Base-by-base conservation (phyloP, 805 yeast species). In the Myxozyma nipponensis region DNA sequence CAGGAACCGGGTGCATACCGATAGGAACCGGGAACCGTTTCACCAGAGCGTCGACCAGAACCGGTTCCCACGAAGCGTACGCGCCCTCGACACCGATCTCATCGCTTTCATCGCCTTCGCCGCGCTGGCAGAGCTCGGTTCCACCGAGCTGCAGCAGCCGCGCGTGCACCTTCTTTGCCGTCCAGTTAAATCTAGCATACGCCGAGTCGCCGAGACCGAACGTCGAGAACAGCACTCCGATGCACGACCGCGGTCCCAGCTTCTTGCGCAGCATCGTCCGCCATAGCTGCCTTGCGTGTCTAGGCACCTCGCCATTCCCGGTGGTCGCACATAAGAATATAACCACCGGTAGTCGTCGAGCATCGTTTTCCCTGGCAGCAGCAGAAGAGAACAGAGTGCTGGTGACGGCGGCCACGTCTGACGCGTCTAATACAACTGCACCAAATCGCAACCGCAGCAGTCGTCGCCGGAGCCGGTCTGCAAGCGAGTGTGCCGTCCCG, bases 191-290 rank as follows among this genome's bases (percentile, higher is more conserved):
- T 57, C 84, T 78, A 3, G 95, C 86, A 65, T 93, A 93, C 1
- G 95, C 83, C 0, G 95, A 83, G 66, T 93, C 98, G 23, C 99
- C 99, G 1, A 93, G 69, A 0, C 98, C 99, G 63, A 93, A 84
- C 1, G 88, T 77, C 2, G 91, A 78, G 58, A 89, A 73, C 17
- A 71, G 66, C 9, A 86, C 59, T 62, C 83, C 86, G 55, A 75
- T 74, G 36, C 91, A 69, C 26, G 87, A 69, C 59, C 79, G 79
- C 0, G 58, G 25, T 71, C 93, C 76, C 5, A 91, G 75, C 57
- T 80, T 81, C 63, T 76, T 79, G 63, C 77, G 79, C 50, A 87
- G 76, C 59, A 93, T 66, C 54, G 84, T 80, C 57, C 76, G 74
- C 95, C 96, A 85, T 56, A 91, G 78, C 53, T 77, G 79, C 56